A percentile compares a stretch with the other conserved stretches of the same genome.
These are phyloP conservation scores for Tephrocybe rancida DNA, from an alignment of 768 basidiomycete species.

Conservation along the genomic window DNA sequence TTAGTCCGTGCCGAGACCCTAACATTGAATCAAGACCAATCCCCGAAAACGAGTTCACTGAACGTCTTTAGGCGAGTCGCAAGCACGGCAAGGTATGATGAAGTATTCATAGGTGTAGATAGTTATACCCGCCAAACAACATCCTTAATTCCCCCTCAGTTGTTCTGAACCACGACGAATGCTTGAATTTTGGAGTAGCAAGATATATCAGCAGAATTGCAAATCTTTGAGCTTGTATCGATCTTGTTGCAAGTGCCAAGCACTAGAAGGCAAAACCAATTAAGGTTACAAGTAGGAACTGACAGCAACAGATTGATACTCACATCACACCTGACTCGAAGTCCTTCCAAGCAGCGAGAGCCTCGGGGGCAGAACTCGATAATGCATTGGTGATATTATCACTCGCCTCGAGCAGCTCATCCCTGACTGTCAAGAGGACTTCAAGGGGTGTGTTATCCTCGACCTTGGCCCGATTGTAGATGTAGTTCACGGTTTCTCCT, in stretches of 20 bases:
- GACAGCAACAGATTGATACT: background rate
- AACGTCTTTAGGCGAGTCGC: too few relatives aligned
- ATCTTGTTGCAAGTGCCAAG: slow-evolving; percentile 12
- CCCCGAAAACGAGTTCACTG: too few relatives aligned
- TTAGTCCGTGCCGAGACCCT: too few relatives aligned
- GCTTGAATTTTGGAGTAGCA: background rate
- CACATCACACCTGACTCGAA: slow-evolving; percentile 14
- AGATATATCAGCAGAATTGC: background rate
- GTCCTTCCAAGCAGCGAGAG: slow-evolving; percentile 11
- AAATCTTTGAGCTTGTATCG: slow-evolving; percentile 11
- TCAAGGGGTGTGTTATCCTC: slow-evolving; percentile 5
- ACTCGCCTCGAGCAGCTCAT: slow-evolving; percentile 12
- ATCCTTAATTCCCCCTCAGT: too few relatives aligned
- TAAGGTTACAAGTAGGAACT: background rate
- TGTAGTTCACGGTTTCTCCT: slow-evolving; percentile 18
- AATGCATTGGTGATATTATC: slow-evolving; percentile 3
- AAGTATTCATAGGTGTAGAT: too few relatives aligned
- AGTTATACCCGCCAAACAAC: too few relatives aligned
- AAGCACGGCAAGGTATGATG: too few relatives aligned
- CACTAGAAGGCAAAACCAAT: background rate
- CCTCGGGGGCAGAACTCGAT: background rate
- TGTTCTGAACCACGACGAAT: background rate
- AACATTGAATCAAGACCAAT: too few relatives aligned
- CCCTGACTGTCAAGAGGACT: slow-evolving; percentile 14
- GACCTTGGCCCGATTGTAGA: slow-evolving; percentile 11